These are phyloP conservation scores for Chytriomyces confervae DNA, from an alignment of 192 early-diverging fungal species.

Conservation along the genomic window DNA sequence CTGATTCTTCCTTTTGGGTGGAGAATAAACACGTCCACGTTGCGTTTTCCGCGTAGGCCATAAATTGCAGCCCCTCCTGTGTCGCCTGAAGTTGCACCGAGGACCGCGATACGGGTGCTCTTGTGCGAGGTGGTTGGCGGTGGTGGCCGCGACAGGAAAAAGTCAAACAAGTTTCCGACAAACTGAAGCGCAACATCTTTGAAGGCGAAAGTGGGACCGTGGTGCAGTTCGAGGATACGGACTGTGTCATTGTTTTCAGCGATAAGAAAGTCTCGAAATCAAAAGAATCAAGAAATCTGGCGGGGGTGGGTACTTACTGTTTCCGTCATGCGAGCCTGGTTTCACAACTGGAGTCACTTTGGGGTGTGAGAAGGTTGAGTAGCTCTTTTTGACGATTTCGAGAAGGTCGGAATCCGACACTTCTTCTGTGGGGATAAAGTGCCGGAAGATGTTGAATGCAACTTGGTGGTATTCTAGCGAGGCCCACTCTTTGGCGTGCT, in stretches of 20 bases:
- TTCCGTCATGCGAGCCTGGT: constrained; percentile 7
- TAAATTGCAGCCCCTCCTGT: constrained; percentile 99
- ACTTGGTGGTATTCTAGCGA: constrained; percentile 78
- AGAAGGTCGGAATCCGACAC: constrained; percentile 77
- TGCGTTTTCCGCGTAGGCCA: constrained; percentile 91
- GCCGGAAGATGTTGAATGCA: constrained; percentile 81
- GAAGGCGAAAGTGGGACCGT: constrained; percentile 98
- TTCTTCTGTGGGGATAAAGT: constrained; percentile 80
- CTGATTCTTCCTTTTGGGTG: constrained; percentile 89
- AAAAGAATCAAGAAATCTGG: background rate
- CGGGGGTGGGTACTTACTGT: background rate
- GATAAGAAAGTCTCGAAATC: constrained; percentile 35
- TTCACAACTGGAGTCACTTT: constrained; percentile 20
- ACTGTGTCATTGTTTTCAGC: background rate
- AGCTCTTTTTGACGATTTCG: constrained; percentile 55
- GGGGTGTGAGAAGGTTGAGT: constrained; percentile 5
- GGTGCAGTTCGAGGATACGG: constrained; percentile 88
- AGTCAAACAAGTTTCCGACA: constrained; percentile 97
- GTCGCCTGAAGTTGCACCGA: constrained; percentile 96
- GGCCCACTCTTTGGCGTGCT: constrained; percentile 59
- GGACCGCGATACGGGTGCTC: constrained; percentile 69
- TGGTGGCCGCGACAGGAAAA: constrained; percentile 80
- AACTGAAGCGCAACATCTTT: constrained; percentile 98
- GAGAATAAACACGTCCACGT: constrained; percentile 89
- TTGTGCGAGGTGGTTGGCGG: constrained; percentile 3